A percentile compares a stretch with the other conserved stretches of the same genome.
phyloP scores from a whole-genome alignment of 371 early-diverging fungal genomes.

The Rhizopus microsporus region DNA sequence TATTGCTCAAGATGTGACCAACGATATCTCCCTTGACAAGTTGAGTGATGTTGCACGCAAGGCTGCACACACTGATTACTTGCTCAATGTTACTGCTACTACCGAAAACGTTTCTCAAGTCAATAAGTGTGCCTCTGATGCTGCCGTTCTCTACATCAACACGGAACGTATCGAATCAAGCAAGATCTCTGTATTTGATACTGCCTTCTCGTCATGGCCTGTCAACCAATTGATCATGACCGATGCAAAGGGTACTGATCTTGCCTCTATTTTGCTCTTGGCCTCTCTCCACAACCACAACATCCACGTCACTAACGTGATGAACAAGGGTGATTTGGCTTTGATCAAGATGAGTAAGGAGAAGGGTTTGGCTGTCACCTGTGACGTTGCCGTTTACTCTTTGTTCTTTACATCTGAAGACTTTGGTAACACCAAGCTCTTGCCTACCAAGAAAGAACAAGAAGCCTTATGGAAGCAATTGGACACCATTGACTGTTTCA shows the following conservation, averaged over 20 bases:
- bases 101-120: constrained; percentile 55
- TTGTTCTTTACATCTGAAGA: constrained; percentile 71
- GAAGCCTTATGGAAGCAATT: constrained; percentile 81
- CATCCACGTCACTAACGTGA: constrained; percentile 87
- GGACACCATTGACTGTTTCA: constrained; percentile 86
- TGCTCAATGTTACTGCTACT: constrained; percentile 72
- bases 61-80: constrained; percentile 74
- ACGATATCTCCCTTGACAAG: constrained; percentile 53
- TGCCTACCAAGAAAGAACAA: constrained; percentile 60
- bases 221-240: constrained; percentile 72
- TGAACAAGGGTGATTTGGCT: constrained; percentile 75
- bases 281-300: constrained; percentile 80
- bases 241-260: constrained; percentile 80
- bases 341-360: constrained; percentile 86
- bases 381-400: constrained; percentile 86
- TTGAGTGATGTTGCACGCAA: constrained; percentile 57
- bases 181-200: constrained; percentile 57
- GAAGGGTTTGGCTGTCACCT: constrained; percentile 88
- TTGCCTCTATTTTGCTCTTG: constrained; percentile 86
- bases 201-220: constrained; percentile 80
- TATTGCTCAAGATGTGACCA: constrained; percentile 57
- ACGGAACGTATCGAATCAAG: constrained; percentile 54
- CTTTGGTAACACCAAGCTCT: constrained; percentile 38
- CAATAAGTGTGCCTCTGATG: constrained; percentile 38
- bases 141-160: constrained; percentile 63